Conservation (phyloP, 768 basidiomycete genomes). For the Hirschioporus abietinus region DNA sequence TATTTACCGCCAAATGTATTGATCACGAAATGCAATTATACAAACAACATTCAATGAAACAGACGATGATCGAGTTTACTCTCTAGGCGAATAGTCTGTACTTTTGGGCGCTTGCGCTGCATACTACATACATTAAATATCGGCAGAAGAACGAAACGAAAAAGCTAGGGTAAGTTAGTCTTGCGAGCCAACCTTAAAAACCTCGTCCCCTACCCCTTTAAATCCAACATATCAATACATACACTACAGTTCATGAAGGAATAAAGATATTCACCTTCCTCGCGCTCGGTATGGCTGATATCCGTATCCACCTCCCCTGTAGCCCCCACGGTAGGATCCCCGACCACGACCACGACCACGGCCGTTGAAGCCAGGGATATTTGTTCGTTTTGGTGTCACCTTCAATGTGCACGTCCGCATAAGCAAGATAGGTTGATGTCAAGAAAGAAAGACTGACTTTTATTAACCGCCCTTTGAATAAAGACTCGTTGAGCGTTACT, state of each 20-base stretch:
- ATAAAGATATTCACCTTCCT: conserved; percentile 54
- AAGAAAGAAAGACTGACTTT: conserved; percentile 53
- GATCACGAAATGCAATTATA: too few relatives aligned
- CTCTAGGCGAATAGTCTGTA: background rate
- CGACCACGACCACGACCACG: conserved; percentile 63
- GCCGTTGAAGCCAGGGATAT: conserved; percentile 88
- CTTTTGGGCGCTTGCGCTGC: background rate
- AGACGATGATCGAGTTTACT: background rate
- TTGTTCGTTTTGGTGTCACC: conserved; percentile 96
- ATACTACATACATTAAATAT: conserved; percentile 1
- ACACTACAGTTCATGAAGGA: conserved; percentile 12
- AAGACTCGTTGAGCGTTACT: conserved; percentile 89
- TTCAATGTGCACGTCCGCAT: conserved; percentile 24
- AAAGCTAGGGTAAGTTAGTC: background rate
- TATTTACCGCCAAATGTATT: too few relatives aligned
- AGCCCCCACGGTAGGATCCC: conserved; percentile 58
- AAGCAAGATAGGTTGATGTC: background rate
- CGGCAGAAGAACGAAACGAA: background rate
- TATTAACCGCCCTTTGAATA: conserved; percentile 89
- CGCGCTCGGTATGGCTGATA: conserved; percentile 64
- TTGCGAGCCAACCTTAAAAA: conserved; percentile 30
- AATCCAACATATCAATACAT: conserved; percentile 3
- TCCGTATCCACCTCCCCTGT: conserved; percentile 48
- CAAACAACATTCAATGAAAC: background rate
- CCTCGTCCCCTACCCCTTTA: conserved; percentile 73